Evolutionary conservation across 192 early-diverging fungal species (phyloP).

Genomic region (Diversispora epigaea): DNA sequence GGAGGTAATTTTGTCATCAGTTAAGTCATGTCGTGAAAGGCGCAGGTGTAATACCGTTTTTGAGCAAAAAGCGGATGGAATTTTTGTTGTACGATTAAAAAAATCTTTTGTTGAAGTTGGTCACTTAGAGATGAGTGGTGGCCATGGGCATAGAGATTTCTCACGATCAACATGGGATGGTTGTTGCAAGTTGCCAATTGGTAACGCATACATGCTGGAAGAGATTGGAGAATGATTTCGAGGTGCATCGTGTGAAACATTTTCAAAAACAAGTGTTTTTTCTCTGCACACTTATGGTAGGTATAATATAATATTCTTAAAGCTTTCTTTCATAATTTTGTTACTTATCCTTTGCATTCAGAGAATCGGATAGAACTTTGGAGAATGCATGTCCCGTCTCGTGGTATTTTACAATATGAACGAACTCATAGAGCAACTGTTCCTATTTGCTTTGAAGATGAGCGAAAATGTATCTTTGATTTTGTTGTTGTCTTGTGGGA

Average conservation of each 20-base stretch:
- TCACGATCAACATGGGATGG: slow-evolving; percentile 26
- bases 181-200: slow-evolving; percentile 27
- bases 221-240: slow-evolving; percentile 26
- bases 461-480: slow-evolving; percentile 25
- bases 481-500: slow-evolving; percentile 25
- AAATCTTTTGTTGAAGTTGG: slow-evolving; percentile 18
- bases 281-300: slow-evolving; percentile 25
- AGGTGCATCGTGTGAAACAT: slow-evolving; percentile 18
- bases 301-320: slow-evolving; percentile 9
- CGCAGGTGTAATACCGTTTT: slow-evolving; percentile 4
- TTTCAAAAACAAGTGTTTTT: slow-evolving; percentile 26
- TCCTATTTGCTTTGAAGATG: slow-evolving; percentile 27
- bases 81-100: slow-evolving; percentile 19
- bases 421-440: slow-evolving; percentile 28
- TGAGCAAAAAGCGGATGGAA: slow-evolving; percentile 25
- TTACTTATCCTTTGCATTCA: slow-evolving; percentile 12
- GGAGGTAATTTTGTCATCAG: slow-evolving; percentile 18
- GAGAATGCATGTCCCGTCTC: slow-evolving; percentile 17
- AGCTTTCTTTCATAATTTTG: slow-evolving; percentile 8
- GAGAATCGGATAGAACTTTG: slow-evolving; percentile 19
- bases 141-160: slow-evolving; percentile 26
- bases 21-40: slow-evolving; percentile 20
- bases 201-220: slow-evolving; percentile 25
- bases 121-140: slow-evolving; percentile 30
- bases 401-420: slow-evolving; percentile 24